Evolutionary conservation across 257 asterid genomes (phyloP).

Genomic region (Fraxinus americana): DNA sequence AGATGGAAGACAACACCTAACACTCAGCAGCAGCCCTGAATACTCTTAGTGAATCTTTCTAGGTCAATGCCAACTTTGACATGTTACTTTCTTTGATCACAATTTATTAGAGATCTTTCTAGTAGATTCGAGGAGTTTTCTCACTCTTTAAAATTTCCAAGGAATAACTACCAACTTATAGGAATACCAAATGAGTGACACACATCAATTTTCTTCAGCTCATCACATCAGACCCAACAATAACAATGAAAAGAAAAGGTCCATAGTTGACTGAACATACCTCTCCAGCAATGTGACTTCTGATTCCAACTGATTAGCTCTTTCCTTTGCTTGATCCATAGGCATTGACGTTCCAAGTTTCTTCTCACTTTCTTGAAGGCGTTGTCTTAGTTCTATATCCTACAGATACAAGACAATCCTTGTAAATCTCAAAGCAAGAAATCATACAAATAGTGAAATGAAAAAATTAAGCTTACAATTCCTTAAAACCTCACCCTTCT

Average conservation of each 20-base stretch:
- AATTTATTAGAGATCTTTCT: background rate
- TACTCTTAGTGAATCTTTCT: background rate
- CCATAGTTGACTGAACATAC: conserved; percentile 34
- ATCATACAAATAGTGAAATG: background rate
- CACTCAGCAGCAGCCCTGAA: background rate
- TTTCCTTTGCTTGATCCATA: conserved; percentile 67
- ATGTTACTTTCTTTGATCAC: background rate
- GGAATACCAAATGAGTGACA: background rate
- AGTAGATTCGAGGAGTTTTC: background rate
- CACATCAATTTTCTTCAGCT: background rate
- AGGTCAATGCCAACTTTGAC: background rate
- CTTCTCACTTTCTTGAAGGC: conserved; percentile 87
- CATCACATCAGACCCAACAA: background rate
- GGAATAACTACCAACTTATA: background rate
- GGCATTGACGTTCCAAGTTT: conserved; percentile 92
- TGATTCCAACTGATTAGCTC: conserved; percentile 75
- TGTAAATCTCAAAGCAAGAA: background rate
- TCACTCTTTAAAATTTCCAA: background rate
- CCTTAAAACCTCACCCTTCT: conserved; percentile 49
- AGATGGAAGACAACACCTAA: background rate
- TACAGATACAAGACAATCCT: conserved; percentile 26
- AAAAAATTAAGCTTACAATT: conserved; percentile 10
- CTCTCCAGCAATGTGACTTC: conserved; percentile 82
- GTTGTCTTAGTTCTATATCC: conserved; percentile 79
- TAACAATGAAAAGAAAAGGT: background rate